Evolutionary conservation across 352 stramenopile species (phyloP).

Genomic region (Globisporangium viniferum): DNA sequence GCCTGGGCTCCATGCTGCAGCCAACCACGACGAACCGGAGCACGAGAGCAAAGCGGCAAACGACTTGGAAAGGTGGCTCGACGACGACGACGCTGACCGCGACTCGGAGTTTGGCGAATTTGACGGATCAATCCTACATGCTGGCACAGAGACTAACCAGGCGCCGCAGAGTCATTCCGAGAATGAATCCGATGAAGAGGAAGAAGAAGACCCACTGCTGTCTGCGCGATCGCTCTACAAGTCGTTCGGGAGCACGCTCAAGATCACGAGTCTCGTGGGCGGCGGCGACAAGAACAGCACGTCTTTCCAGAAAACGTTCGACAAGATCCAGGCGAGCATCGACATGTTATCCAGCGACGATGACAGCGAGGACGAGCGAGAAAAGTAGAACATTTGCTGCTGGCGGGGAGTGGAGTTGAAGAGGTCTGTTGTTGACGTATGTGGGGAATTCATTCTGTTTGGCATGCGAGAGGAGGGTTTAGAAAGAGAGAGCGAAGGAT

Average conservation of each 20-base stretch:
- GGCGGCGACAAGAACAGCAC: conserved; percentile 28
- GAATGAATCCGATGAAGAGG: conserved; percentile 11
- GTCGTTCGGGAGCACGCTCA: conserved; percentile 42
- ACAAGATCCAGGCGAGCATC: conserved; percentile 58
- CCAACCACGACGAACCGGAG: conserved; percentile 14
- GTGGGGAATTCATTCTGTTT: background rate
- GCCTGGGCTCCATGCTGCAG: background rate
- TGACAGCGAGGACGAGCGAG: conserved; percentile 23
- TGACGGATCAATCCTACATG: conserved; percentile 29
- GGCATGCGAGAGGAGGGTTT: background rate
- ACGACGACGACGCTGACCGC: conserved; percentile 1
- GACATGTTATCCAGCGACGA: conserved; percentile 56
- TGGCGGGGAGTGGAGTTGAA: background rate
- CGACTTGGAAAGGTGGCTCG: background rate
- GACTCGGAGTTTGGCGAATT: conserved; percentile 16
- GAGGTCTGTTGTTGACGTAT: background rate
- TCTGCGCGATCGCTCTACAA: conserved; percentile 41
- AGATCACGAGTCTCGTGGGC: conserved; percentile 42
- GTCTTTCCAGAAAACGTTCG: conserved; percentile 52
- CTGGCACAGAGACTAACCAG: background rate
- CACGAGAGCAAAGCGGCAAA: conserved; percentile 12
- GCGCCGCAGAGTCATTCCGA: background rate
- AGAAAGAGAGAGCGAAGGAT: background rate
- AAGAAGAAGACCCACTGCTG: conserved; percentile 39
- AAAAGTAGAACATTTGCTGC: background rate